Evolutionary conservation across 2,329 filamentous ascomycete species (phyloP).

Genomic region (Dissoconium aciculare): DNA sequence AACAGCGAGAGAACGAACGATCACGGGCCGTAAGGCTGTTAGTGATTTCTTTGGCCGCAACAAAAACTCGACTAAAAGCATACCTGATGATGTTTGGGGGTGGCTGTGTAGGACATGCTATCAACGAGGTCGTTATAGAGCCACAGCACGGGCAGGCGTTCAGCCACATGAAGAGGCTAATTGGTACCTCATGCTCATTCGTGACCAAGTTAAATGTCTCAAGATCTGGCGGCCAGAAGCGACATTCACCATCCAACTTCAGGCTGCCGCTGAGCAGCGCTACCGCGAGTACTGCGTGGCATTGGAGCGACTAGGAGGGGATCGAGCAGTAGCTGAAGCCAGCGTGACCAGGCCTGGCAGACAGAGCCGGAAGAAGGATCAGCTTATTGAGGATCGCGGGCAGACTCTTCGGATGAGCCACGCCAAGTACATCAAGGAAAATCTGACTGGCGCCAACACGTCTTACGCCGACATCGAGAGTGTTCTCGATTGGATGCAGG

Average conservation of each 20-base stretch:
- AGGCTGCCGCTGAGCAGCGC: slow-evolving; percentile 13
- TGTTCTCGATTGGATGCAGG: slow-evolving; percentile 15
- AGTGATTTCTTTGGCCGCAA: slow-evolving; percentile 74
- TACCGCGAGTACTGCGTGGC: slow-evolving; percentile 12
- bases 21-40: slow-evolving; percentile 55
- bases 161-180: neutral
- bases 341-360: slow-evolving; percentile 6
- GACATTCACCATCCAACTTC: slow-evolving; percentile 18
- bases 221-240: slow-evolving; percentile 20
- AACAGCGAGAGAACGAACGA: no score
- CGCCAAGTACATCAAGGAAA: slow-evolving; percentile 12
- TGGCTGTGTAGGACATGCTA: slow-evolving; percentile 60
- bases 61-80: slow-evolving; percentile 57
- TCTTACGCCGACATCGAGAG: slow-evolving; percentile 12
- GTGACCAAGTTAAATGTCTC: slow-evolving; percentile 17
- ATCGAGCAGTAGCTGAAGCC: slow-evolving; percentile 8
- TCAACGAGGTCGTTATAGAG: slow-evolving; percentile 38
- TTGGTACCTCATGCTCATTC: slow-evolving; percentile 12
- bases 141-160: neutral
- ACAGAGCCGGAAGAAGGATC: slow-evolving; percentile 6
- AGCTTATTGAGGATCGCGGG: slow-evolving; percentile 7
- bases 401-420: slow-evolving; percentile 10
- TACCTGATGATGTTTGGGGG: slow-evolving; percentile 52
- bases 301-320: slow-evolving; percentile 11
- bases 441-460: slow-evolving; percentile 9